These are phyloP conservation scores for Panaeolus cyanescens DNA, from an alignment of 768 basidiomycete species.

Conservation along the genomic window DNA sequence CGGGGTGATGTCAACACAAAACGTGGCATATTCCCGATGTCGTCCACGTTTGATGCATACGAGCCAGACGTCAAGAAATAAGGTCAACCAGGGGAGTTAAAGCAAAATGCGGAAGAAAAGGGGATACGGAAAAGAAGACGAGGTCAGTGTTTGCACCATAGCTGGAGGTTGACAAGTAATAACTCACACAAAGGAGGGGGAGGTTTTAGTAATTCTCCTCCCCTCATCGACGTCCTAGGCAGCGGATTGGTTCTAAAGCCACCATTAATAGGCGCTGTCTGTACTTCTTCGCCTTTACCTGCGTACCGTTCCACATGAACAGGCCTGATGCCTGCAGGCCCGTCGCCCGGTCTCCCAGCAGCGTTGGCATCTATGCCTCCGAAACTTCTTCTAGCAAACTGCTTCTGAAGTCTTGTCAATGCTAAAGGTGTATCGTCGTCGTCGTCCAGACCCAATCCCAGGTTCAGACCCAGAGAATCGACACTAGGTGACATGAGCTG, in stretches of 20 bases:
- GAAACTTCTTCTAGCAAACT: not conserved
- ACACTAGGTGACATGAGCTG: not conserved
- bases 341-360: not conserved
- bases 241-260: not conserved
- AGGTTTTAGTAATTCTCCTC: conserved; percentile 56
- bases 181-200: conserved; percentile 67
- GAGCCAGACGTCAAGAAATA: not conserved
- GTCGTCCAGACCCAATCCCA: not conserved
- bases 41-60: not conserved
- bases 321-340: not conserved
- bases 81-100: not conserved
- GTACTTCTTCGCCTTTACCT: not conserved
- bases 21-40: not conserved
- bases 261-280: not conserved
- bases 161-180: not conserved
- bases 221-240: conserved; percentile 11
- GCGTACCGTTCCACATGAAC: not conserved
- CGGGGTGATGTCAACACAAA: not conserved
- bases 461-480: not conserved
- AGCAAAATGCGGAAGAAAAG: not conserved
- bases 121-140: not conserved
- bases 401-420: not conserved
- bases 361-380: not conserved
- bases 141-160: not conserved
- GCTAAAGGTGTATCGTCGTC: not conserved